Percentiles rank a stretch among this genome's conserved stretches.
These are phyloP conservation scores for Pichia sporocuriosa DNA, from an alignment of 805 yeast genomes.

Conservation along the genomic window DNA sequence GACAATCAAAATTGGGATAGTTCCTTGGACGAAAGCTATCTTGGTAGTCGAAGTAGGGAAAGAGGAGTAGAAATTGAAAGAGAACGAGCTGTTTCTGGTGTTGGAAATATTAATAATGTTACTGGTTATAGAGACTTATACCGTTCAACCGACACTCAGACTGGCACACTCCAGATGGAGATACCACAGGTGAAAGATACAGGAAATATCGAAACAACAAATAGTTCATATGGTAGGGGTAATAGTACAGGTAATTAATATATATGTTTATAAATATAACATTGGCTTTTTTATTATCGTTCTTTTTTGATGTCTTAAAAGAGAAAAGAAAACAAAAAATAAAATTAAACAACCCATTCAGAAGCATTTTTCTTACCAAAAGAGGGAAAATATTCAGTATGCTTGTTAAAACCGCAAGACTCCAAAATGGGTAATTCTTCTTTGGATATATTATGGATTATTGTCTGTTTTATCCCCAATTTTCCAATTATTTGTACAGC, in stretches of 20 bases:
- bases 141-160: no score
- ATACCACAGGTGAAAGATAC: no score
- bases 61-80: neutral
- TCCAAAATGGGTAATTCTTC: constrained; percentile 15
- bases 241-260: no score
- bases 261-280: no score
- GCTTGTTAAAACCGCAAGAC: constrained; percentile 23
- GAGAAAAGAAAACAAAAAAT: neutral
- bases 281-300: no score
- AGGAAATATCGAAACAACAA: no score
- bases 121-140: no score
- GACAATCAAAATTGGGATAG: constrained; percentile 11
- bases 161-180: no score
- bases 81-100: neutral
- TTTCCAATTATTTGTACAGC: constrained; percentile 42
- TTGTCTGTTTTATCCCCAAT: constrained; percentile 15
- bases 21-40: constrained; percentile 11
- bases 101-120: neutral
- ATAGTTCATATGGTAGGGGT: no score
- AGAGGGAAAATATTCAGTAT: constrained; percentile 18
- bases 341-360: constrained; percentile 16
- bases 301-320: no score
- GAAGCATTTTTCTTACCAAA: constrained; percentile 21
- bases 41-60: constrained; percentile 7
- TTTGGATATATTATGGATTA: constrained; percentile 13